Evolutionary conservation across 495 filamentous ascomycete genomes (phyloP).

Genomic region (Amphirosellinia nigrospora): DNA sequence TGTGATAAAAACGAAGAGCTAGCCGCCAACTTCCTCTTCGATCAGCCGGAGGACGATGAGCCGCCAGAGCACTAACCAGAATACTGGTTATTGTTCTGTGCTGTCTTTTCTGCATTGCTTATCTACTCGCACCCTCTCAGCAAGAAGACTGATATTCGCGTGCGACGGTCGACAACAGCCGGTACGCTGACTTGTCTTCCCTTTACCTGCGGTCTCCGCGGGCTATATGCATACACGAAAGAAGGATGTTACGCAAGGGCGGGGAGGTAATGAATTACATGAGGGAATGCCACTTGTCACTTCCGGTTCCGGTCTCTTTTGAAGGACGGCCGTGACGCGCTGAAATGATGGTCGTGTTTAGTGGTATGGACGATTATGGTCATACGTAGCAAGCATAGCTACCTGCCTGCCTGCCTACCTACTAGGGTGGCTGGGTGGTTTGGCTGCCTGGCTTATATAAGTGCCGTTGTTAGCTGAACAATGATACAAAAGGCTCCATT

Average conservation of each 20-base stretch:
- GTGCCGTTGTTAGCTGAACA: slow-evolving; percentile 2
- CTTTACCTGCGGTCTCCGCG: slow-evolving; percentile 3
- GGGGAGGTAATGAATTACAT: slow-evolving; percentile 10
- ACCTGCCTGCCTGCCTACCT: neutral
- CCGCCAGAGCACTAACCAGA: slow-evolving; percentile 38
- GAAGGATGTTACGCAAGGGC: neutral
- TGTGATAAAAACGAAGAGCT: slow-evolving; percentile 99
- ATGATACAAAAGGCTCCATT: slow-evolving; percentile 15
- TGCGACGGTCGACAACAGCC: slow-evolving; percentile 15
- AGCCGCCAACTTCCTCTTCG: slow-evolving; percentile 96
- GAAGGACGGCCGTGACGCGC: too few species aligned
- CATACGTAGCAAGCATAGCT: neutral
- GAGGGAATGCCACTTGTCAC: neutral
- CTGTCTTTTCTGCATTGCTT: slow-evolving; percentile 17
- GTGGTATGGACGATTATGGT: slow-evolving; percentile 1
- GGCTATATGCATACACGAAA: slow-evolving; percentile 18
- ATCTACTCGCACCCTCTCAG: slow-evolving; percentile 19
- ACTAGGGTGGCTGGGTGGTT: neutral
- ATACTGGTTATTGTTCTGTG: neutral
- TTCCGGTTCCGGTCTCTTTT: neutral
- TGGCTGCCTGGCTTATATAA: neutral
- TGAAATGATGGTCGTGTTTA: neutral
- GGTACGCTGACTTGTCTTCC: neutral
- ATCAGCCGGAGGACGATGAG: slow-evolving; percentile 90
- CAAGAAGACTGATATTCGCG: slow-evolving; percentile 20